phyloP scores from a whole-genome alignment of 192 early-diverging fungal species.

The Entrophospora sp. region DNA sequence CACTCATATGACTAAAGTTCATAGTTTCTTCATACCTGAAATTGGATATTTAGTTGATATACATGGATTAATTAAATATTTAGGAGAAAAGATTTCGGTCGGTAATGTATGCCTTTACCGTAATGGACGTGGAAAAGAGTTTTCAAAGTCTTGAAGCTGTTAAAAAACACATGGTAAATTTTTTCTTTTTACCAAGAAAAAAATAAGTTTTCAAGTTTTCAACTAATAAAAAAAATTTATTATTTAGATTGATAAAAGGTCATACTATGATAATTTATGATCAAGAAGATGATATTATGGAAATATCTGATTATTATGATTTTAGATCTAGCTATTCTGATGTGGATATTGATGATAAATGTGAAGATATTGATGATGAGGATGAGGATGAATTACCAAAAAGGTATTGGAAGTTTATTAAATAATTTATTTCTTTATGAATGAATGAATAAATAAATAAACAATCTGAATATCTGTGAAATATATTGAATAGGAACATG shows the following conservation, averaged over 20 bases:
- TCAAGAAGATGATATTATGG: constrained; percentile 79
- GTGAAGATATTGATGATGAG: constrained; percentile 30
- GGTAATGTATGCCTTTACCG: constrained; percentile 95
- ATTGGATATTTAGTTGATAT: constrained; percentile 87
- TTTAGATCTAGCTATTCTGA: constrained; percentile 83
- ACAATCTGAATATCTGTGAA: background rate
- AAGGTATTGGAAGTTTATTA: background rate
- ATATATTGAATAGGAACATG: constrained; percentile 28
- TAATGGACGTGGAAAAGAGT: constrained; percentile 79
- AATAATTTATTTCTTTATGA: background rate
- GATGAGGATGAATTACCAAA: constrained; percentile 32
- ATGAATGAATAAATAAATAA: background rate
- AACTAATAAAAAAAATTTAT: background rate
- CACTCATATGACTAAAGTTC: constrained; percentile 83
- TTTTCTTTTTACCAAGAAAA: background rate
- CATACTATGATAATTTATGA: constrained; percentile 98
- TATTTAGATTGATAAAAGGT: constrained; percentile 67
- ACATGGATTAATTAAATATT: constrained; percentile 79
- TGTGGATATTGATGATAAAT: constrained; percentile 34
- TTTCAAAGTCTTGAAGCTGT: constrained; percentile 85
- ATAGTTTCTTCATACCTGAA: constrained; percentile 96
- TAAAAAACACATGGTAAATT: constrained; percentile 85
- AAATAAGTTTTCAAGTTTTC: background rate
- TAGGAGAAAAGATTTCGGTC: constrained; percentile 93
- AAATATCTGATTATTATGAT: constrained; percentile 94